Base-by-base conservation (phyloP, 2,329 filamentous ascomycete genomes). In the Dichotomopilus funicola region DNA sequence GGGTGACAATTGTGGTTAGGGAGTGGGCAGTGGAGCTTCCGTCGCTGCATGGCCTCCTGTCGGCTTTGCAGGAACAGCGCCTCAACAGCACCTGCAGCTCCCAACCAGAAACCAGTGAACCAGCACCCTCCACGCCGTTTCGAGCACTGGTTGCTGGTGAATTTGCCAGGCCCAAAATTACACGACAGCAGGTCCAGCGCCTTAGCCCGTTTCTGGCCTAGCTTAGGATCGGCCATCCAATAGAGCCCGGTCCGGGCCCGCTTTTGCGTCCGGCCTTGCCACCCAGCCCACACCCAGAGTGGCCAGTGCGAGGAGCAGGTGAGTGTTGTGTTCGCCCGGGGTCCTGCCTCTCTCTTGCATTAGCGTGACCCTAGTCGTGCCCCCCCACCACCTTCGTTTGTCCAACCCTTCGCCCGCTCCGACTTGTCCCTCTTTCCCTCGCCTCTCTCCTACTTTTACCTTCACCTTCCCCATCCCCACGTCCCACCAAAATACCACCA, bases 391-490 rank as follows among this genome's bases (percentile, higher is more conserved):
- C 46, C 45, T 56, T 51, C 41, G 56, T 52, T 56, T 61, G 59
- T 64, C 63, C 63, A 62, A 62, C 63, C 60, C 59, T 62, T 61
- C 56, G 59, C 59, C 63, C 55, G 54, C 58, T 60, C 57, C 63
- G 62, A 59, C 58, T 55, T 59, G 57, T 60, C 58, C 62, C 62
- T 63, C 59, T 53, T 54, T 50, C 60, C 62, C 53, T 65, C 57
- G 61, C 64, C 63, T 62, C 62, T 61, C 59, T 56, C 41, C 41
- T 66, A 63, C 63, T 63, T 63, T 59, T 60, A 62, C 61, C 62
- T 59, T 59, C 57, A 58, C 50, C 57, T 54, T 49, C 33, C 57
- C 56, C 56, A 54, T 60, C 60, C 59, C 57, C 59, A 59, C 59
- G 54, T 61, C 55, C 57, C 60, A 63, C 59, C 59, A 55, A 56